Base-by-base conservation (phyloP, 2,329 filamentous ascomycete genomes). In the Venturia carpophila region DNA sequence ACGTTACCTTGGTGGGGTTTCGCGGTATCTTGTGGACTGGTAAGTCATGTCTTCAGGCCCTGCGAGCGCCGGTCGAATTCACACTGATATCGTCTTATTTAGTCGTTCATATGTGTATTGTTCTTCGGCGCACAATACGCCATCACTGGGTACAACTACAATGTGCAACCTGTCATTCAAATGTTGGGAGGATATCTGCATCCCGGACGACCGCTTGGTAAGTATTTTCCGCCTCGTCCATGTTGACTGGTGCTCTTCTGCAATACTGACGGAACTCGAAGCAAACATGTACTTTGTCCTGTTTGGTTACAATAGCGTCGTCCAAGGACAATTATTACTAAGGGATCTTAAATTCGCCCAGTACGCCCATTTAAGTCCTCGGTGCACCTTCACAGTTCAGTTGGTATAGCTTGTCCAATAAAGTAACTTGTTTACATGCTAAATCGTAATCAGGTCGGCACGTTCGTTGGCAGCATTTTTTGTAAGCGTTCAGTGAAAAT, bases 391-490 rank as follows among this genome's bases (percentile, higher is more conserved):
- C 64, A 67, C 71, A n/a, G 74, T 76, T 5, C 79, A 78, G 62
- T 72, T 79, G n/a, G 67, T 76, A 11, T 77, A 77, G 80, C 76
- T 62, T 71, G 75, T 21, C 75, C 79, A 69, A 80, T 79, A 76
- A 74, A 74, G 66, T 75, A 21, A 6, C 78, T 80, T 64, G 73
- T 78, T 0, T 70, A 70, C 42, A n/a, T 5, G n/a, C 42, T 45
- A 45, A 45, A 45, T 19, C 17, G 7, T n/a, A 19, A n/a, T 2
- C 78, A 60, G 79, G 77, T 7, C 75, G 73, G 42, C 76, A 75
- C 64, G 73, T 78, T 45, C 21, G 47, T 52, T 15, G 47, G 47
- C 47, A 52, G 47, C 21, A 52, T 52, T 19, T 52, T 52, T 52
- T 52, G 47, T 52, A 52, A 30, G 47, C 21, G 27, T 27, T 15